Percentiles rank a stretch among this genome's conserved stretches.
phyloP scores from a whole-genome alignment of 106 monocot genomes.

The Allium cepa region DNA sequence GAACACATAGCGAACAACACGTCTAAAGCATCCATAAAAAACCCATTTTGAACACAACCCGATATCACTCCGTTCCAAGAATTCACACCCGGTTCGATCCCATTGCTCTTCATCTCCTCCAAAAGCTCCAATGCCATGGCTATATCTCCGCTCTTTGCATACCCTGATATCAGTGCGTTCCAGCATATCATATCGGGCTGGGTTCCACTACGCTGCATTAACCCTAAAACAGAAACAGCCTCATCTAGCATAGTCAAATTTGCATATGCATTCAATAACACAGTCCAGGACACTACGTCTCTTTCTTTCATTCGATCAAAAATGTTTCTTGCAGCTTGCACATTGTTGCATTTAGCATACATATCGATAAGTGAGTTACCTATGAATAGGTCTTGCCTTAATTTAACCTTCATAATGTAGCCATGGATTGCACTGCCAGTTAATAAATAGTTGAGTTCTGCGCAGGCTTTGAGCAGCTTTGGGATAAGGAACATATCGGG shows the following conservation, averaged over 20 bases:
- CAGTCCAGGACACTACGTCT: slow-evolving; percentile 60
- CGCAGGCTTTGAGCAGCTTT: slow-evolving; percentile 27
- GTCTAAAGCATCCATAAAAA: slow-evolving; percentile 38
- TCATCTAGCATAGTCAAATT: slow-evolving; percentile 35
- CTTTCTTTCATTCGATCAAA: slow-evolving; percentile 38
- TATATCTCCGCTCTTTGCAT: slow-evolving; percentile 37
- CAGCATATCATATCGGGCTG: slow-evolving; percentile 66
- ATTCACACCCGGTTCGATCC: slow-evolving; percentile 30
- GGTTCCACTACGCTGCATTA: slow-evolving; percentile 29
- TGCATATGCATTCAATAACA: slow-evolving; percentile 37
- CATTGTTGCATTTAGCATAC: slow-evolving; percentile 45
- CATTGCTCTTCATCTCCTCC: slow-evolving; percentile 33
- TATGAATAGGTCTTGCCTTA: slow-evolving; percentile 27
- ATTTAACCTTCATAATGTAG: slow-evolving; percentile 2
- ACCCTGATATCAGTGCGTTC: slow-evolving; percentile 67
- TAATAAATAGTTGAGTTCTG: slow-evolving; percentile 2
- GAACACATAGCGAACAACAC: slow-evolving; percentile 25
- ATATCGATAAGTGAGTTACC: slow-evolving; percentile 51
- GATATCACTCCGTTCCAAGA: slow-evolving; percentile 63
- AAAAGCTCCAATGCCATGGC: slow-evolving; percentile 27
- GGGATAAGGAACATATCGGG: slow-evolving; percentile 30
- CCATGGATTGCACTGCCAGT: slow-evolving; percentile 11
- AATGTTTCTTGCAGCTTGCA: slow-evolving; percentile 21
- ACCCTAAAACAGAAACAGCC: slow-evolving; percentile 22
- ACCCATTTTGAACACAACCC: slow-evolving; percentile 43